Base-by-base conservation (phyloP, 306 rosid species). In the Corylus americana region DNA sequence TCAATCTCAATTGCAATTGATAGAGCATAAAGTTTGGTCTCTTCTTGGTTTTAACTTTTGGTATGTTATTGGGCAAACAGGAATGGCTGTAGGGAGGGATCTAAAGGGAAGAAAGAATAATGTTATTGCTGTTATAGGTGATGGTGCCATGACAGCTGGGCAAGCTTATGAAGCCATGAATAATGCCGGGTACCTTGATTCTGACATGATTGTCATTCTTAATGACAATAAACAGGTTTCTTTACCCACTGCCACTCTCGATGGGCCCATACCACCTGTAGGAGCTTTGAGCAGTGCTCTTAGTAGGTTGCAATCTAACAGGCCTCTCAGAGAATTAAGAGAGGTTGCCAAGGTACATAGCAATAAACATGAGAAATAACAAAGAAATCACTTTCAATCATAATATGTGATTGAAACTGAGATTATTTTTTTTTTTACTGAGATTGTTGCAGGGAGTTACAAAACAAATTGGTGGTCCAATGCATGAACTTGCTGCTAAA, bases 101-200 rank as follows among this genome's bases (percentile, higher is more conserved):
- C 81, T 96, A 57, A 90, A 89, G 87, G 97, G 94, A 81, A 81
- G 79, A 71, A 89, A 87, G 79, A 96, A 93, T 75, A 70, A 93
- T 8, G 98, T 96, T 14, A 80, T 93, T 80, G 93, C 98, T 13
- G 91, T 96, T 29, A 96, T 96, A 37, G 99, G 99, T 62, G 99
- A 96, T 68, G 97, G 99, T 69, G 99, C 99, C 71, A 96, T 96
- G 99, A 96, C 99, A 5, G 99, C 99, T 8, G 98, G 99, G 31
- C 99, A 96, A 86, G 99, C 99, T 70, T 96, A 96, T 85, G 98
- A 96, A 87, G 99, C 99, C 82, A 91, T 96, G 99, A 96, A 96
- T 87, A 96, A 96, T 59, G 99, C 98, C 1, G 99, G 98, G 69
- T 96, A 96, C 82, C 93, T 93, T 0, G 99, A 96, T 83, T 93